A percentile compares a stretch with the other conserved stretches of the same genome.
Evolutionary conservation across 495 filamentous ascomycete genomes (phyloP).

Genomic region (Trichodelitschia bisporula): DNA sequence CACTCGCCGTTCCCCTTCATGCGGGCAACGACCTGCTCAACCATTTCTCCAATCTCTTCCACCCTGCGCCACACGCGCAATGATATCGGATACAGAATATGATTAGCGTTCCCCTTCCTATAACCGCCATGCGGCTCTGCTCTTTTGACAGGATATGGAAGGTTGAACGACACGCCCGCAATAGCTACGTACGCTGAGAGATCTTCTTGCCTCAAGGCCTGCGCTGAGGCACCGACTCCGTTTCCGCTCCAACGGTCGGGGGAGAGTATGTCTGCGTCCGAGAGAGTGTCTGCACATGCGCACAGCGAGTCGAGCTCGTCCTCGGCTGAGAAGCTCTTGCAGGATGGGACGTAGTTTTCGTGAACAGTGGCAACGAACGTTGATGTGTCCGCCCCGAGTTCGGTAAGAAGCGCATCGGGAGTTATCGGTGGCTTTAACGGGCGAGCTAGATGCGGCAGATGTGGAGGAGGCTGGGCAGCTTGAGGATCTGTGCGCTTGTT

Average conservation of each 20-base stretch:
- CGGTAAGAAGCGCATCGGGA: conserved; percentile 56
- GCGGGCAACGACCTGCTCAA: conserved; percentile 34
- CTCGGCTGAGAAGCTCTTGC: conserved; percentile 32
- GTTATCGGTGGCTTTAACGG: conserved; percentile 34
- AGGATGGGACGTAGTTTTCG: conserved; percentile 80
- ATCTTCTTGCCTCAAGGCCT: conserved; percentile 70
- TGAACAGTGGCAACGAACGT: conserved; percentile 86
- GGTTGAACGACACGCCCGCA: conserved; percentile 53
- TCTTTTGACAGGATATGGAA: conserved; percentile 68
- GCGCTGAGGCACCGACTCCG: conserved; percentile 18
- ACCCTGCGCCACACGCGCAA: conserved; percentile 50
- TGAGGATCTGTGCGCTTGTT: conserved; percentile 47
- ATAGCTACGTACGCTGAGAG: conserved; percentile 75
- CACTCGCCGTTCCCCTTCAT: conserved; percentile 8
- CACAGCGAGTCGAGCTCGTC: conserved; percentile 42
- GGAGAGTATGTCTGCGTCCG: conserved; percentile 62
- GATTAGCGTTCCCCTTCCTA: conserved; percentile 22
- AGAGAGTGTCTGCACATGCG: conserved; percentile 59
- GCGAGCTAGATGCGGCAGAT: conserved; percentile 37
- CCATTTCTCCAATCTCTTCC: conserved; percentile 49
- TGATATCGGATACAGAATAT: conserved; percentile 72
- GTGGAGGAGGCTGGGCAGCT: conserved; percentile 14
- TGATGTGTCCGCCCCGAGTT: conserved; percentile 66
- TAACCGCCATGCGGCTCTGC: conserved; percentile 18
- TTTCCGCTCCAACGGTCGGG: conserved; percentile 21